Base-by-base conservation (phyloP, 1,139 yeast genomes). In the Yamadazyma pseudoaaseri region DNA sequence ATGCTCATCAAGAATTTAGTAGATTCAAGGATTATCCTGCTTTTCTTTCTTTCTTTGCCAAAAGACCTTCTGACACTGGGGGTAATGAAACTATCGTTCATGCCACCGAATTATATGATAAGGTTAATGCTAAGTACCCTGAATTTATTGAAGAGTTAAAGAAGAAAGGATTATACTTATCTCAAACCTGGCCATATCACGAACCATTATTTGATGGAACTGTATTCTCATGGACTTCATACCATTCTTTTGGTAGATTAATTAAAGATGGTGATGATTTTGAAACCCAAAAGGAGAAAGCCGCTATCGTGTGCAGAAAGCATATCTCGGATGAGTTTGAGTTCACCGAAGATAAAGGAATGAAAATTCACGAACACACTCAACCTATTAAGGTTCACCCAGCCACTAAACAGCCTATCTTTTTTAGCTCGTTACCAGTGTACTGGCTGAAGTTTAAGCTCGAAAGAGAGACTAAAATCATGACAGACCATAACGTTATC, bases 81-180 rank as follows among this genome's bases (percentile, higher is more conserved):
- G 60, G 61, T 20, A 56, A 45, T 16, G 21, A 20, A 20, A 57
- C 59, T 9, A 41, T 57, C 3, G 54, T 47, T 5, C 60, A 55
- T 36, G 59, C 58, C 4, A 53, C 51, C 12, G 64, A 58, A 28
- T 34, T 55, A 20, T 5, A 56, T 47, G 30, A 45, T 52, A 1
- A 32, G 29, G 4, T 36, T 55, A 10, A 12, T 39, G 6, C 34
- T 42, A 11, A 39, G 41, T 17, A 35, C 37, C 11, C 62, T 61
- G 2, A 48, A 47, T n/a, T 45, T 50, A 20, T 26, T 52, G 14
- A 26, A 45, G 10, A 7, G 7, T 10, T 20, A 8, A 8, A 8
- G 7, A 10, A 20, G 10, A 20, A 20, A 20, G 21, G 21, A 20
- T 8, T 10, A 8, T 8, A 7, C 7, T 20, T 20, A 10, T 10